These are phyloP conservation scores for Suhomyces pyralidae DNA, from an alignment of 805 yeast species.

Conservation along the genomic window DNA sequence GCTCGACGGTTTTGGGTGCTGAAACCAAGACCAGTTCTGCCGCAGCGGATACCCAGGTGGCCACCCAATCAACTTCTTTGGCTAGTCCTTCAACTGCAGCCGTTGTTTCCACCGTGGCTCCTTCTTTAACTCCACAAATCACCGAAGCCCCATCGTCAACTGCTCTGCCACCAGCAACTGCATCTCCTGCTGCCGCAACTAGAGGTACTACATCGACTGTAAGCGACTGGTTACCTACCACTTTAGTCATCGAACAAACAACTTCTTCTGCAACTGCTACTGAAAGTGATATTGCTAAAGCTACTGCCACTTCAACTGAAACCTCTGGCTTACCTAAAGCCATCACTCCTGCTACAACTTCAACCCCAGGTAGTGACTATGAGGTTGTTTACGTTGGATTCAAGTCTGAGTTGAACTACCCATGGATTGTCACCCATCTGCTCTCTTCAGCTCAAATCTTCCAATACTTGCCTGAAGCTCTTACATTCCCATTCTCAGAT, in stretches of 20 bases:
- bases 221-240: slow-evolving; percentile 36
- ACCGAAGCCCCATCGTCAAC: slow-evolving; percentile 7
- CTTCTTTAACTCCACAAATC: neutral
- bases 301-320: slow-evolving; percentile 27
- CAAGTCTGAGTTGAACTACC: slow-evolving; percentile 74
- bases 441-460: slow-evolving; percentile 81
- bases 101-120: neutral
- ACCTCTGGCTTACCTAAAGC: slow-evolving; percentile 69
- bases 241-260: slow-evolving; percentile 24
- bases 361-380: slow-evolving; percentile 45
- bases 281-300: slow-evolving; percentile 12
- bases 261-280: slow-evolving; percentile 13
- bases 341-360: slow-evolving; percentile 63
- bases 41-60: neutral
- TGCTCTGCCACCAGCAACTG: slow-evolving; percentile 5
- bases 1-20: neutral
- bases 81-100: neutral
- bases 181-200: slow-evolving; percentile 8
- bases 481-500: slow-evolving; percentile 57
- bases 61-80: neutral
- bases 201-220: slow-evolving; percentile 9
- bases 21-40: neutral
- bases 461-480: slow-evolving; percentile 74
- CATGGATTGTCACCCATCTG: slow-evolving; percentile 71
- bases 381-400: slow-evolving; percentile 73